Conservation (phyloP, 495 filamentous ascomycete species). For the Poronia punctata region DNA sequence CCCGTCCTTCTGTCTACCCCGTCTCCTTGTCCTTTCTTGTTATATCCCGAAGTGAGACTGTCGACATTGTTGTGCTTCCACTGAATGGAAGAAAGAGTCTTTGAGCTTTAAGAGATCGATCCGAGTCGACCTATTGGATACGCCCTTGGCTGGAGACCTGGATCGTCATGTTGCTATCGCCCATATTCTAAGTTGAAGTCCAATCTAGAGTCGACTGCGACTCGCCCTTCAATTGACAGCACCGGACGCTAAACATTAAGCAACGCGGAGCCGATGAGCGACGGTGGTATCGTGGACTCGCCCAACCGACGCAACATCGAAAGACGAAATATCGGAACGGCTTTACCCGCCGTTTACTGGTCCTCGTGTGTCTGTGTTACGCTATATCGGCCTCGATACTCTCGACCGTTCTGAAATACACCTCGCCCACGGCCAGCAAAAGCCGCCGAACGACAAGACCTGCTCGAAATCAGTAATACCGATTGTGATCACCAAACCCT, state of each 20-base stretch:
- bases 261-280: conserved; percentile 1
- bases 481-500: neutral
- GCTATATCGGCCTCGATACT: neutral
- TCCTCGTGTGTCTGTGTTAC: neutral
- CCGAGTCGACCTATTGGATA: neutral
- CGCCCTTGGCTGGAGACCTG: neutral
- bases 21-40: conserved; percentile 7
- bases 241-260: neutral
- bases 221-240: neutral
- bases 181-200: neutral
- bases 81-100: neutral
- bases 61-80: conserved; percentile 7
- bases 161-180: conserved; percentile 6
- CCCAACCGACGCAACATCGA: neutral
- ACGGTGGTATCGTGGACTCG: neutral
- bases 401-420: conserved; percentile 1
- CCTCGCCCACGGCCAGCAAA: neutral
- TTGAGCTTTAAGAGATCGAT: neutral
- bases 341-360: neutral
- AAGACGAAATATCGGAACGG: neutral
- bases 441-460: conserved; percentile 4
- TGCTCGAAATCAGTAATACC: neutral
- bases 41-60: conserved; percentile 10
- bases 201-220: neutral
- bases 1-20: conserved; percentile 7